phyloP scores from a whole-genome alignment of 495 filamentous ascomycete species.

The Aspergillus sparsus region DNA sequence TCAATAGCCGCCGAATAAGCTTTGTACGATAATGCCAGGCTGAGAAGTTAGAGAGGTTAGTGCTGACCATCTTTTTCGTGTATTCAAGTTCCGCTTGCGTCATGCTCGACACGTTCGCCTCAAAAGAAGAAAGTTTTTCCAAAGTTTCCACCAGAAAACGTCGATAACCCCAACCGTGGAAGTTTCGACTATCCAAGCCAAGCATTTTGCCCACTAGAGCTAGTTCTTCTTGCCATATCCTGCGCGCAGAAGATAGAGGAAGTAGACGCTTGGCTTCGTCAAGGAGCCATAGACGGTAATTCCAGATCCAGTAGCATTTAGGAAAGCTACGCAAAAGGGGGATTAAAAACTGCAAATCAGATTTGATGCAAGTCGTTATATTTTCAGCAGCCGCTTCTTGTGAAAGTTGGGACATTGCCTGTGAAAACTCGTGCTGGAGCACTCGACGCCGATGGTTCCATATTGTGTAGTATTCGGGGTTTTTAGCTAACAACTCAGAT shows the following conservation, averaged over 20 bases:
- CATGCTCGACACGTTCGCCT: conserved; percentile 52
- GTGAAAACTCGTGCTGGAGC: conserved; percentile 50
- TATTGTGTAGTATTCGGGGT: conserved; percentile 97
- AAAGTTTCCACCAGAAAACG: conserved; percentile 69
- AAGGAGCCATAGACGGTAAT: conserved; percentile 88
- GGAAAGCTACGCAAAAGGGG: conserved; percentile 81
- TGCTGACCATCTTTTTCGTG: conserved; percentile 80
- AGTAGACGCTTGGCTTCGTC: conserved; percentile 66
- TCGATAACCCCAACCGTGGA: conserved; percentile 95
- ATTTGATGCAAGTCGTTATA: conserved; percentile 56
- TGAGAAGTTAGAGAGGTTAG: conserved; percentile 89
- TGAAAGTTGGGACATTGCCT: conserved; percentile 23
- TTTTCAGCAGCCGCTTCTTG: conserved; percentile 23
- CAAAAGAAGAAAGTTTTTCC: conserved; percentile 55
- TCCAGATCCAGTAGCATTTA: conserved; percentile 99
- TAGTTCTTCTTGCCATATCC: conserved; percentile 83
- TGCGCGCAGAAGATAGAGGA: conserved; percentile 49
- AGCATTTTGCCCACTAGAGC: conserved; percentile 83
- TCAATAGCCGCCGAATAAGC: conserved; percentile 73
- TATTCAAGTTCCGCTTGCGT: conserved; percentile 83
- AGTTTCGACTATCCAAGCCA: conserved; percentile 82
- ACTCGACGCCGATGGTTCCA: conserved; percentile 91
- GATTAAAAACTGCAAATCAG: conserved; percentile 77
- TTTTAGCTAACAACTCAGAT: conserved; percentile 75
- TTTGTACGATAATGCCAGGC: conserved; percentile 92